These are phyloP conservation scores for Acorus calamus DNA, from an alignment of 106 monocot genomes.

Conservation along the genomic window DNA sequence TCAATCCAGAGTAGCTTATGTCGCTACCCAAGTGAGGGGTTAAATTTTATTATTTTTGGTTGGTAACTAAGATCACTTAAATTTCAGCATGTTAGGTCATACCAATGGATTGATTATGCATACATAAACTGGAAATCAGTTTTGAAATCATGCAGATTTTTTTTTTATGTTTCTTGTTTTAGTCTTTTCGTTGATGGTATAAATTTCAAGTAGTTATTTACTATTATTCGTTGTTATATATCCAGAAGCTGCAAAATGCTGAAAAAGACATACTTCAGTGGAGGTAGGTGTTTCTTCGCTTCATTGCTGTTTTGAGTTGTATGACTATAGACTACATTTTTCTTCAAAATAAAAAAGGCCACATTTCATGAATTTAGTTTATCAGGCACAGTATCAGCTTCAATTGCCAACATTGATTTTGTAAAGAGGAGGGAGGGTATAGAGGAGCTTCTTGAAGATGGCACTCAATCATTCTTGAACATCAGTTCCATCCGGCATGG, in stretches of 20 bases:
- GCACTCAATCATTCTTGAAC: slow-evolving; percentile 67
- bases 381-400: slow-evolving; percentile 77
- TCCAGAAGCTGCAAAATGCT: slow-evolving; percentile 73
- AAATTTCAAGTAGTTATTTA: no score
- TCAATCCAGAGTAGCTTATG: no score
- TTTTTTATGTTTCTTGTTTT: no score
- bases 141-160: no score
- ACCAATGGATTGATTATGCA: no score
- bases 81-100: no score
- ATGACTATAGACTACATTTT: neutral
- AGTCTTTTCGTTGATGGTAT: no score
- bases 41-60: no score
- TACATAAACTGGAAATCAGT: no score
- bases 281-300: slow-evolving; percentile 41
- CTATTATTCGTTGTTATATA: no score
- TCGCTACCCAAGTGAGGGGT: no score
- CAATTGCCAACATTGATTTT: slow-evolving; percentile 80
- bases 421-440: slow-evolving; percentile 58
- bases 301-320: neutral
- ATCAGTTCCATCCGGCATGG: slow-evolving; percentile 81
- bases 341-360: neutral
- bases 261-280: slow-evolving; percentile 81
- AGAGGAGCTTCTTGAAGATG: slow-evolving; percentile 90
- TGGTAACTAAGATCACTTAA: no score
- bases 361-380: neutral